These are phyloP conservation scores for Stagonosporopsis tanaceti DNA, from an alignment of 2,329 filamentous ascomycete genomes.

Conservation along the genomic window DNA sequence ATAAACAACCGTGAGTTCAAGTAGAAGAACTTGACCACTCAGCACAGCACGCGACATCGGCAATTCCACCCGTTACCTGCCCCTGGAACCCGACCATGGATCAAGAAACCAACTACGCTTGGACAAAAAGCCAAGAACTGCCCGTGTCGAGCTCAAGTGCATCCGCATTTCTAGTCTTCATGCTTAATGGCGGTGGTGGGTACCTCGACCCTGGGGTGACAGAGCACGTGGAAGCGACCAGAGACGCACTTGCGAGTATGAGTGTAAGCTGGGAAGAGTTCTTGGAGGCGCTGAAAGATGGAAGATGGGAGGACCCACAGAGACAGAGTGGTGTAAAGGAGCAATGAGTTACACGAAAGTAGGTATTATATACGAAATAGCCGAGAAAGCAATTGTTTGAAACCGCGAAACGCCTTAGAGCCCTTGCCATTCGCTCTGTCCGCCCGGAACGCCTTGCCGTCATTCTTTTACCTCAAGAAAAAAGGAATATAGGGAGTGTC, in stretches of 20 bases:
- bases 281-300: not conserved
- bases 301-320: not conserved
- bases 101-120: too few relatives aligned
- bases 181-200: not conserved
- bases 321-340: not conserved
- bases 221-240: not conserved
- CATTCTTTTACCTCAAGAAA: constrained; percentile 3
- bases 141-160: not conserved
- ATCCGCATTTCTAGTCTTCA: not conserved
- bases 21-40: too few relatives aligned
- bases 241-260: not conserved
- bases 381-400: not conserved
- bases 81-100: not conserved
- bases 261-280: not conserved
- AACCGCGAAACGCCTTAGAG: not conserved
- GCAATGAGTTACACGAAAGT: not conserved
- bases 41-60: too few relatives aligned
- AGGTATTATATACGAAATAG: not conserved
- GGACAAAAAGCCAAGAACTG: not conserved
- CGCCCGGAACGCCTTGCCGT: constrained; percentile 9
- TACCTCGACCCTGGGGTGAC: not conserved
- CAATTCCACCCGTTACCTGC: too few relatives aligned
- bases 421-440: not conserved
- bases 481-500: not conserved
- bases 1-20: not conserved